Evolutionary conservation across 2,329 filamentous ascomycete genomes (phyloP), one percentile per base, ranked within the genome.

Genomic region (Malbranchea zuffiana): DNA sequence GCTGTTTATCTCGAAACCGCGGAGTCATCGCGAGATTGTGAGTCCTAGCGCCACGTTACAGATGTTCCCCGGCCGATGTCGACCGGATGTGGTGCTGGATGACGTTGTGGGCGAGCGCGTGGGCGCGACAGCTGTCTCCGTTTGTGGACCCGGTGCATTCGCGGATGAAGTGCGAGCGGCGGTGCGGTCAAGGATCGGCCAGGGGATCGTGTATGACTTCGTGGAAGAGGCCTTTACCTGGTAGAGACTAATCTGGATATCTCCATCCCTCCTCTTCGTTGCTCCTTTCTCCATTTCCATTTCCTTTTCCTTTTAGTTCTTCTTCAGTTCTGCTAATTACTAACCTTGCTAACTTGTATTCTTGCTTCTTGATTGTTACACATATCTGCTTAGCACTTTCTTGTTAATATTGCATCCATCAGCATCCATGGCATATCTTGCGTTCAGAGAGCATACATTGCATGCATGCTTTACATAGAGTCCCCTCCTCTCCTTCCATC

Each of bases 221-320:
- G 65, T 74, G 13, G 75, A 80, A 52, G 75, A 80, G 59, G 71
- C 72, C 25, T 80, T 79, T 56, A 78, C 74, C 1, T 78, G 75
- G 62, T 78, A 7, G 16, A 17, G 7, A 6, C 6, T 25, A n/a
- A n/a, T n/a, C 12, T 25, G 10, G 12, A 10, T 25, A 25, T 10
- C 23, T 25, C 23, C 23, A 25, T 25, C 23, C 12, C 8, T 25
- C 23, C 23, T 25, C 12, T 17, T 33, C 20, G 2, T 32, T 20
- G 8, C 15, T 30, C n/a, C n/a, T 25, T 25, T 11, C 10, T 27
- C 23, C 23, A 4, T 18, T 23, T 28, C 12, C 15, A 8, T 32
- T 30, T 17, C 16, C n/a, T n/a, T 27, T 8, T 13, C 23, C n/a
- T 7, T n/a, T 25, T 25, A 25, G 23, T n/a, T 25, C n/a, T n/a